phyloP scores from a whole-genome alignment of 306 rosid genomes.

The Datisca glomerata region DNA sequence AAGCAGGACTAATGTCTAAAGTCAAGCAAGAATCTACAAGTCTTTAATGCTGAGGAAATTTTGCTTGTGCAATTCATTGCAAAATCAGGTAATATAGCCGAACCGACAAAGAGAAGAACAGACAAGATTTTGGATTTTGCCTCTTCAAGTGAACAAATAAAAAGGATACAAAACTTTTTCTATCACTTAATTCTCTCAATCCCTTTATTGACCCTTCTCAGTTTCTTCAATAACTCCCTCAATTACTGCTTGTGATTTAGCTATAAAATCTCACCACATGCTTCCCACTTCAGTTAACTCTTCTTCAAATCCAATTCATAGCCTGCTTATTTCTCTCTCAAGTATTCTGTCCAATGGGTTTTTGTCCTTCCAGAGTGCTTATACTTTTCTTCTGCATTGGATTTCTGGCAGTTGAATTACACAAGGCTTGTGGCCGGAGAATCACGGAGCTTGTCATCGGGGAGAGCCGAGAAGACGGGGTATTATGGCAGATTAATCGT shows the following conservation, averaged over 20 bases:
- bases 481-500: constrained; percentile 10
- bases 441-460: not conserved
- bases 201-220: not conserved
- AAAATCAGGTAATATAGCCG: too few species aligned
- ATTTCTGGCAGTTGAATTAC: not conserved
- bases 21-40: not conserved
- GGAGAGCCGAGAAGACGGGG: not conserved
- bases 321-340: not conserved
- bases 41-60: not conserved
- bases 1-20: not conserved
- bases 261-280: not conserved
- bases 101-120: not conserved
- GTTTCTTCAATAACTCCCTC: not conserved
- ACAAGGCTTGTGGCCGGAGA: not conserved
- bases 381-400: not conserved
- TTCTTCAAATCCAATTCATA: not conserved
- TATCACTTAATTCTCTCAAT: not conserved
- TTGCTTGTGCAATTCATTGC: too few species aligned
- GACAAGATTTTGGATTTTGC: not conserved
- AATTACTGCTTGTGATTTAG: not conserved
- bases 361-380: not conserved
- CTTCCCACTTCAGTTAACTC: not conserved
- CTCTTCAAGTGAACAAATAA: not conserved
- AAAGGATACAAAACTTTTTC: not conserved
- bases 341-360: not conserved